Base-by-base conservation (phyloP, 495 filamentous ascomycete species). In the Podospora tetraspora region DNA sequence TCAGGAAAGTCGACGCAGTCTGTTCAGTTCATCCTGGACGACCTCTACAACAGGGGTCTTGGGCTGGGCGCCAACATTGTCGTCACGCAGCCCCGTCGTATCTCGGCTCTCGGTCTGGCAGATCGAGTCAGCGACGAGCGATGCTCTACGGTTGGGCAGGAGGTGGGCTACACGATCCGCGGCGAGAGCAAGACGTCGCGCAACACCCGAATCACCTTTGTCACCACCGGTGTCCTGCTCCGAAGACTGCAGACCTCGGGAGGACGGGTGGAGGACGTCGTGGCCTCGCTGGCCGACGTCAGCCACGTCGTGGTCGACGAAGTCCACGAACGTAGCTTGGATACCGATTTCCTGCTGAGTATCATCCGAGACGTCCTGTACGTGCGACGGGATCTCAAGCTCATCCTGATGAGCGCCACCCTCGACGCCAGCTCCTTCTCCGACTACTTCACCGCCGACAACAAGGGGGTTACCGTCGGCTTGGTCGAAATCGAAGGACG, bases 321-420 rank as follows among this genome's bases (percentile, higher is more conserved):
- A 78, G 96, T 99, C 23, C 95, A 99, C 79, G 95, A 99, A 77
- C 88, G 95, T 30, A 96, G 91, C 79, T 82, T 99, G 10, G 95
- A 99, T 73, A 97, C 94, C 1, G 95, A 99, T 75, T 97, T 99
- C 75, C 84, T 99, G 8, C 79, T 99, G 52, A 92, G 93, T 52
- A 85, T 99, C 25, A 80, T 98, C n/a, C 87, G 91, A 66, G 90
- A 96, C 74, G 91, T 97, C 58, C 76, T 98, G 57, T 85, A 84
- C 59, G 81, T 84, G 70, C 86, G 92, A 61, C 88, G 88, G 68
- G 93, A 98, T 68, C 80, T 99, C 9, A 97, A 93, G 78, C 88
- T 99, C 57, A 89, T 99, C 52, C 82, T 99, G n/a, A 99, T 99
- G 96, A 96, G 92, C 76, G 95, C 95, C 13, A 99, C 95, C 8